Percentiles rank a stretch among this genome's conserved stretches.
Conservation (phyloP, 495 filamentous ascomycete genomes). For the Hyaloscypha finlandica region DNA sequence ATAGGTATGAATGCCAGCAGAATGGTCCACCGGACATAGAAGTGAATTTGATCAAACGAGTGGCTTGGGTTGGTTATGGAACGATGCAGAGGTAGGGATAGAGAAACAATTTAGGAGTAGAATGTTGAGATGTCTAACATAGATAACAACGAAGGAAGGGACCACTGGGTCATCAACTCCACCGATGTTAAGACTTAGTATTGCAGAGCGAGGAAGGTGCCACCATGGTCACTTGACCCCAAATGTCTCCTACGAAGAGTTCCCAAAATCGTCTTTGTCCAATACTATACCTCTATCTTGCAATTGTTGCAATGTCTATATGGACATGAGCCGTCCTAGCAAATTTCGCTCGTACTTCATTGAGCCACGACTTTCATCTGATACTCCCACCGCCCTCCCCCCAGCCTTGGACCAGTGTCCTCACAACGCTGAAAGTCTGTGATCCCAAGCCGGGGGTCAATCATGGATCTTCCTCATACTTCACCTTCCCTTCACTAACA, state of each 20-base stretch:
- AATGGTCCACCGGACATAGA: slow-evolving; percentile 1
- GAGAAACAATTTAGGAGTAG: background rate
- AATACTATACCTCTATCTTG: background rate
- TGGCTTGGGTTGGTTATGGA: background rate
- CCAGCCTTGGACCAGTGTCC: no score
- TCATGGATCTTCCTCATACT: slow-evolving; percentile 23
- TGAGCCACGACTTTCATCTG: no score
- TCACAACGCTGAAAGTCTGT: no score
- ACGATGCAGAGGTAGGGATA: background rate
- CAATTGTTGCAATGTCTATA: no score
- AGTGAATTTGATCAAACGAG: slow-evolving; percentile 11
- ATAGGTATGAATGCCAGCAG: slow-evolving; percentile 13
- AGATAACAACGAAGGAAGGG: background rate
- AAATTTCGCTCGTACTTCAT: no score
- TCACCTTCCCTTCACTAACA: slow-evolving; percentile 57
- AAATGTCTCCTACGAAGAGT: no score
- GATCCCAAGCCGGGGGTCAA: no score
- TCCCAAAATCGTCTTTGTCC: background rate
- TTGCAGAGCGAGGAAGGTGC: background rate
- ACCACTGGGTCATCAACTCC: background rate
- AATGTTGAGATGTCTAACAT: background rate
- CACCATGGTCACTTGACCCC: background rate
- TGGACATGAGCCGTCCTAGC: no score
- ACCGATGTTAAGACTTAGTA: background rate
- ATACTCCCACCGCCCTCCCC: no score